Percentiles rank a stretch among this genome's conserved stretches.
These are phyloP conservation scores for Verticillium albo-atrum DNA, from an alignment of 2,329 filamentous ascomycete species.

Conservation along the genomic window DNA sequence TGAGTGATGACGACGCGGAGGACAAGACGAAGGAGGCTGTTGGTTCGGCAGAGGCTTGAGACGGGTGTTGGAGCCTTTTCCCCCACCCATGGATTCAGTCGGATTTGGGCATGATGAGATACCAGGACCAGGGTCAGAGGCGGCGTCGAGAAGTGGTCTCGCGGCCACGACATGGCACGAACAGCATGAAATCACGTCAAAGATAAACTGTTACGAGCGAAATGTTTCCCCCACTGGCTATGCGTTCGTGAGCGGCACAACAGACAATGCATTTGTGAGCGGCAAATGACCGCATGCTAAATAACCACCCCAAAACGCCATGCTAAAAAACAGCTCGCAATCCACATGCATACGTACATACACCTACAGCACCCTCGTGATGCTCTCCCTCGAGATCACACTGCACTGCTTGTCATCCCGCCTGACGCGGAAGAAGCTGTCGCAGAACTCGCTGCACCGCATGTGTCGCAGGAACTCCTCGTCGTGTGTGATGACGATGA, in stretches of 20 bases:
- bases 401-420: constrained; percentile 84
- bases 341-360: neutral
- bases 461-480: constrained; percentile 93
- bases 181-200: neutral
- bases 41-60: neutral
- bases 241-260: neutral
- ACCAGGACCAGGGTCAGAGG: neutral
- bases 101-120: neutral
- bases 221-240: neutral
- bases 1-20: constrained; percentile 7
- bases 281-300: neutral
- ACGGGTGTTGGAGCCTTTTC: neutral
- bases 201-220: neutral
- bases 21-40: constrained; percentile 9
- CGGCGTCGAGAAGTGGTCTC: neutral
- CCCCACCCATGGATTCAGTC: neutral
- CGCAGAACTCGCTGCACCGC: constrained; percentile 89
- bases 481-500: constrained; percentile 98
- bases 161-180: neutral
- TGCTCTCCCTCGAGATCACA: constrained; percentile 69
- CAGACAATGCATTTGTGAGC: neutral
- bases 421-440: constrained; percentile 84
- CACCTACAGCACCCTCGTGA: constrained; percentile 40
- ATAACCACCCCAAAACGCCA: neutral
- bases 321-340: neutral